Percentiles rank a stretch among this genome's conserved stretches.
phyloP scores from a whole-genome alignment of 345 rosid species.

The Gossypium sturtianum region DNA sequence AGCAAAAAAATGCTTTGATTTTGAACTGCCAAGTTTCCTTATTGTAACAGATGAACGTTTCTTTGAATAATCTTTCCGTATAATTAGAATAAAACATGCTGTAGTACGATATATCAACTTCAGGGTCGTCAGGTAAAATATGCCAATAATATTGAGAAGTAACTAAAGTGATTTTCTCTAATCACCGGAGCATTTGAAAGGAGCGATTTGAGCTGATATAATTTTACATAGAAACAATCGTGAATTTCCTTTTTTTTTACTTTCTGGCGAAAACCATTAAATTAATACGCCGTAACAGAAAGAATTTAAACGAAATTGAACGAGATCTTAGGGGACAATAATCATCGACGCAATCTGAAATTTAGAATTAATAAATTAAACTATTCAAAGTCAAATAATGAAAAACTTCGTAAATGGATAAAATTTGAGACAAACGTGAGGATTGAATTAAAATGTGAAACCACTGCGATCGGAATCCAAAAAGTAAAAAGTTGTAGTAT shows the following conservation, averaged over 20 bases:
- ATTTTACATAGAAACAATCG: not conserved
- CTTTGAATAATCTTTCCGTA: not conserved
- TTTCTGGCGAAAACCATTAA: not conserved
- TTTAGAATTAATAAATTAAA: not conserved
- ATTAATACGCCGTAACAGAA: not conserved
- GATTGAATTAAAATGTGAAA: not conserved
- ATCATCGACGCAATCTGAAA: not conserved
- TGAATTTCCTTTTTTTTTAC: not conserved
- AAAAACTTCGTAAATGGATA: not conserved
- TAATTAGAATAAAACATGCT: not conserved
- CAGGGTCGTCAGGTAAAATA: not conserved
- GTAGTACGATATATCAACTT: not conserved
- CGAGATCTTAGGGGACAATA: not conserved
- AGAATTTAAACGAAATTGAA: not conserved
- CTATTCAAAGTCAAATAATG: not conserved
- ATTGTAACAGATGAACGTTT: not conserved
- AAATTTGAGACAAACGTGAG: not conserved
- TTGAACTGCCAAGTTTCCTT: not conserved
- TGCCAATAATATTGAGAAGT: not conserved
- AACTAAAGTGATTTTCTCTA: not conserved
- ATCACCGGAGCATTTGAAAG: not conserved
- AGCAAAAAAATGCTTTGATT: not conserved
- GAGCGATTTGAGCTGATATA: not conserved
- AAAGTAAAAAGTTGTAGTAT: too few relatives aligned
- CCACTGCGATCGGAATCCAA: not conserved